Base-by-base conservation (phyloP, 805 yeast genomes). In the Saitoella complicata region DNA sequence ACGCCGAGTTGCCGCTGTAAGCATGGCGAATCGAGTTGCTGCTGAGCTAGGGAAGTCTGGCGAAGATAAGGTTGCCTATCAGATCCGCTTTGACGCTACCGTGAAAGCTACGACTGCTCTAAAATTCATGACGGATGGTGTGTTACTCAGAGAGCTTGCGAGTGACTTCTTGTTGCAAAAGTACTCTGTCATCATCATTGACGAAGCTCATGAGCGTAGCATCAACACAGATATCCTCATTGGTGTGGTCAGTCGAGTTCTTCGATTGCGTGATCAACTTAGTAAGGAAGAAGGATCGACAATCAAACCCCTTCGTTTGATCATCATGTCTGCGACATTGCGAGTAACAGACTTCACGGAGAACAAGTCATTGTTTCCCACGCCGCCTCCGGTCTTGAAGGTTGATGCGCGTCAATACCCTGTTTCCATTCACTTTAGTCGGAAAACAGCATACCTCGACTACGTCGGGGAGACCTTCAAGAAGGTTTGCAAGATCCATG, bases 191-290 rank as follows among this genome's bases (percentile, higher is more conserved):
- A 71, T 91, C 39, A 72, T 93, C 31, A 83, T 91, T 47, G 99
- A 91, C 66, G 99, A 91, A 63, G 99, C 99, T 0, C 99, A 91
- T 60, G 98, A 91, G 61, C 74, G 99, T 59, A 88, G 86, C 58
- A 77, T 88, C 49, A 91, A 91, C 58, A 91, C 99, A 0, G 99
- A 91, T 63, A 88, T 91, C 41, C 67, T 91, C 46, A 86, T 91
- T 50, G 99, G 99, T 41, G 81, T 91, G 80, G 66, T 91, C 43
- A 84, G 95, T 57, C 76, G 98, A 53, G 80, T 87, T 11, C 73
- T 85, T 48, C 75, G 70, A 51, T 68, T 88, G 37, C 75, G 99
- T 55, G 55, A 62, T n/a, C 58, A 59, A 9, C 46, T 60, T 60
- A 54, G 70, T 45, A 38, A 48, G 31, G 63, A 58, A 35, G 53